Conservation (phyloP, 495 filamentous ascomycete species). For the Penicillium egyptiacum region DNA sequence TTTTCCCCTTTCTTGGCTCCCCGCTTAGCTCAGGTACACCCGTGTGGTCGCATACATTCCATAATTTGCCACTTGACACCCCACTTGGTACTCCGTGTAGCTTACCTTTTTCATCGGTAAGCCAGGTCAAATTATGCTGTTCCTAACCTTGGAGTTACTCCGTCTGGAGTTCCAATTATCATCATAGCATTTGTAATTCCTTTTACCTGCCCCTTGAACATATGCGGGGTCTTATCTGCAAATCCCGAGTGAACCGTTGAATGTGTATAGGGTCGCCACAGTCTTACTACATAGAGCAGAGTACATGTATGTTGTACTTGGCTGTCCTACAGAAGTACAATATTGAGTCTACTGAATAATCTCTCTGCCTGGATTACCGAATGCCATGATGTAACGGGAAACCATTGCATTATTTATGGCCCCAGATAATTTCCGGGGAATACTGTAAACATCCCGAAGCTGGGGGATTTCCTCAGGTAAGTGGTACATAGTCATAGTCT, state of each 20-base stretch:
- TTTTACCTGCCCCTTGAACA: slow-evolving; percentile 3
- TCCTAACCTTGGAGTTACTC: background rate
- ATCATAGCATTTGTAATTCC: slow-evolving; percentile 4
- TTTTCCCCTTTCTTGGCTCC: slow-evolving; percentile 12
- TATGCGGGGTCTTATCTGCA: background rate
- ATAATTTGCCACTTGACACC: slow-evolving; percentile 4
- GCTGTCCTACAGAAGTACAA: background rate
- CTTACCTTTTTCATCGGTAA: slow-evolving; percentile 1
- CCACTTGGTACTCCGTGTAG: background rate
- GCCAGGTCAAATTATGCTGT: slow-evolving; percentile 10
- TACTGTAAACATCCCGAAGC: background rate
- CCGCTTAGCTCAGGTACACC: slow-evolving; percentile 15
- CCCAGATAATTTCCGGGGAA: slow-evolving; percentile 7
- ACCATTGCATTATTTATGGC: background rate
- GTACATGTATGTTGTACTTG: background rate
- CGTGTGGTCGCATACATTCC: slow-evolving; percentile 6
- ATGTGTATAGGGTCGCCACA: background rate
- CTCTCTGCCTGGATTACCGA: slow-evolving; percentile 1
- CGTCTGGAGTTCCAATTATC: background rate
- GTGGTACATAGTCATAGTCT: background rate
- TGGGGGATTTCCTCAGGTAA: background rate
- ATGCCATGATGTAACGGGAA: slow-evolving; percentile 3
- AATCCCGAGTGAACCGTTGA: background rate
- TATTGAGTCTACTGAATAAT: background rate
- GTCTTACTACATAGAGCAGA: slow-evolving; percentile 1